A percentile compares a stretch with the other conserved stretches of the same genome.
Evolutionary conservation across 805 yeast species (phyloP).

Genomic region (Zygosaccharomyces pseudorouxii): DNA sequence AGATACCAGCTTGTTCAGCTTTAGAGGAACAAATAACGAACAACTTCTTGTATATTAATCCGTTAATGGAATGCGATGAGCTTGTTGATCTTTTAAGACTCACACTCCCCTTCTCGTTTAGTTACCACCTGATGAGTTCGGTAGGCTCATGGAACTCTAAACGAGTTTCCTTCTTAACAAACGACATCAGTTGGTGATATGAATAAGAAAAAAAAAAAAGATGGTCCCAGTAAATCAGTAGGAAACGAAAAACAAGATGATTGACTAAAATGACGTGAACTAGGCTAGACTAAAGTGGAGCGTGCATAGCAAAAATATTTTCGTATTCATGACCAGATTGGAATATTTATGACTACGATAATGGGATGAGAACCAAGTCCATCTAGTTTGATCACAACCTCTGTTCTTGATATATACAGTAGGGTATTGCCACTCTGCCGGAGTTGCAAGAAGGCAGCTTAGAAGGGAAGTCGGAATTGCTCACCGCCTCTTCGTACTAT

Average conservation of each 20-base stretch:
- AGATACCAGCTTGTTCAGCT: too few species aligned
- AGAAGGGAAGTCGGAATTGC: background rate
- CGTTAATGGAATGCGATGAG: slow-evolving; percentile 7
- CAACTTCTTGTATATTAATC: slow-evolving; percentile 1
- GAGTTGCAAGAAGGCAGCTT: background rate
- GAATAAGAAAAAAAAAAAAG: background rate
- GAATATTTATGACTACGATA: background rate
- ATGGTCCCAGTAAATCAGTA: background rate
- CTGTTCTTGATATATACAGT: background rate
- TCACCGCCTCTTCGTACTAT: background rate
- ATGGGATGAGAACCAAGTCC: background rate
- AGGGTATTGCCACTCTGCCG: background rate
- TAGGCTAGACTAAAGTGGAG: background rate
- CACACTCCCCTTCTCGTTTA: slow-evolving; percentile 11
- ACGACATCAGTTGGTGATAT: slow-evolving; percentile 3
- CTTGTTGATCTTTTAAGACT: slow-evolving; percentile 7
- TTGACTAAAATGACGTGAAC: background rate
- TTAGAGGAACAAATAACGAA: background rate
- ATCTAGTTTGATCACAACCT: background rate
- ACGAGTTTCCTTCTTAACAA: background rate
- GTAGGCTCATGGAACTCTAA: background rate
- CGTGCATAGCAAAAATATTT: background rate
- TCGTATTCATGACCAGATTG: background rate
- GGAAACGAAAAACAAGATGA: background rate
- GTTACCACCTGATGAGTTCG: slow-evolving; percentile 9